Evolutionary conservation across 2,329 filamentous ascomycete species (phyloP).

Genomic region (Zelopaecilomyces penicillatus): DNA sequence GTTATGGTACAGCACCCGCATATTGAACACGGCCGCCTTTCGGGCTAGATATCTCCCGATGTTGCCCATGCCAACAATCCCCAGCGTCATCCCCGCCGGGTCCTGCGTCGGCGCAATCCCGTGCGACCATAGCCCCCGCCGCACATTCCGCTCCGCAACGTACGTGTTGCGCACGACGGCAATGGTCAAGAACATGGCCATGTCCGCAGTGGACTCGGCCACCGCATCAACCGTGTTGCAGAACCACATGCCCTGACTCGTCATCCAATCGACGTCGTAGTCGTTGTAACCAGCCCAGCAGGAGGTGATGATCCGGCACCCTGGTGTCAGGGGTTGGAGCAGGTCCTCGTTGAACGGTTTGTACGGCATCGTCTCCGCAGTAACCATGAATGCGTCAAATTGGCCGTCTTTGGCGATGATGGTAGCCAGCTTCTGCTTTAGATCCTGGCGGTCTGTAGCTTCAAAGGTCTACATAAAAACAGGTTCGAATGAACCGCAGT

Average conservation of each 20-base stretch:
- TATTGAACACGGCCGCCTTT: constrained; percentile 32
- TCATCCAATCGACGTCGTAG: constrained; percentile 36
- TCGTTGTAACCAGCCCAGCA: constrained; percentile 40
- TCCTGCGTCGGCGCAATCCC: constrained; percentile 28
- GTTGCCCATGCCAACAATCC: constrained; percentile 39
- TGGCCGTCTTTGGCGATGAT: constrained; percentile 29
- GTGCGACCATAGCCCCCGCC: constrained; percentile 30
- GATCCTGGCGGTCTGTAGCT: constrained; percentile 27
- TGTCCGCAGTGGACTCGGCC: constrained; percentile 43
- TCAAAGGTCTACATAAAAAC: constrained; percentile 18
- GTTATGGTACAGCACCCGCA: constrained; percentile 37
- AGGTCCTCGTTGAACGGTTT: constrained; percentile 41
- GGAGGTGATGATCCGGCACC: constrained; percentile 37
- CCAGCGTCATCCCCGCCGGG: constrained; percentile 35
- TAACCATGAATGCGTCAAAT: constrained; percentile 39
- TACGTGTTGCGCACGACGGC: constrained; percentile 36
- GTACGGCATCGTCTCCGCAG: constrained; percentile 40
- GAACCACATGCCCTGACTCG: constrained; percentile 37
- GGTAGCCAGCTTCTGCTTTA: constrained; percentile 26
- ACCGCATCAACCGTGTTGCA: constrained; percentile 47
- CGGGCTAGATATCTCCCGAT: constrained; percentile 37
- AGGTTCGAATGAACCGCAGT: too few relatives aligned
- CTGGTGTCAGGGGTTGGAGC: constrained; percentile 29
- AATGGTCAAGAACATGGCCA: constrained; percentile 30
- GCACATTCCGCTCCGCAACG: constrained; percentile 27